phyloP scores from a whole-genome alignment of 257 asterid species.

The Solanum sitiens region DNA sequence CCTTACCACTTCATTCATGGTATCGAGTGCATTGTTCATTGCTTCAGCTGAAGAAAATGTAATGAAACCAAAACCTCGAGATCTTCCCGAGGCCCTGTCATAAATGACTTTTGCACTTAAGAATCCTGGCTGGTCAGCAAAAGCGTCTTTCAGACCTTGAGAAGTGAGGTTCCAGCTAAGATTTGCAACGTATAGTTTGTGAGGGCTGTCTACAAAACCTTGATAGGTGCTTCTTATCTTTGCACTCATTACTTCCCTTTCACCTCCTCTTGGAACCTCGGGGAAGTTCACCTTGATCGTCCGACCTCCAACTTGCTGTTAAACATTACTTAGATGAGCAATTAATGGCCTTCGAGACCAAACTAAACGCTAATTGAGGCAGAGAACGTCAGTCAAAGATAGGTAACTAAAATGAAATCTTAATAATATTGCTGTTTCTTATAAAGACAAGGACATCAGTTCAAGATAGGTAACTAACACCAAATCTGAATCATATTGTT shows the following conservation, averaged over 20 bases:
- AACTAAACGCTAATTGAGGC: background rate
- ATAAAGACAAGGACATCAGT: background rate
- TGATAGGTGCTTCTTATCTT: slow-evolving; percentile 55
- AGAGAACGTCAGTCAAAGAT: background rate
- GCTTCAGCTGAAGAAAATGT: slow-evolving; percentile 62
- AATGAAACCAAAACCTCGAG: slow-evolving; percentile 86
- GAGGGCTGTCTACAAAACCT: slow-evolving; percentile 69
- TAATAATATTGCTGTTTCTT: background rate
- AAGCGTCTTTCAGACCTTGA: slow-evolving; percentile 60
- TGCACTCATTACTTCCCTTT: slow-evolving; percentile 64
- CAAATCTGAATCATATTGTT: background rate
- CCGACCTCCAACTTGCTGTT: slow-evolving; percentile 84
- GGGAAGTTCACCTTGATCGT: slow-evolving; percentile 85
- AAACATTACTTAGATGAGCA: background rate
- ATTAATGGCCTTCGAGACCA: background rate
- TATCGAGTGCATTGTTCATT: slow-evolving; percentile 47
- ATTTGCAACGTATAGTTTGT: slow-evolving; percentile 74
- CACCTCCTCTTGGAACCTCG: slow-evolving; percentile 93
- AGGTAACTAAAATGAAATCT: background rate
- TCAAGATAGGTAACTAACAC: background rate
- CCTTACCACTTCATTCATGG: slow-evolving; percentile 81
- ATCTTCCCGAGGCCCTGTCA: slow-evolving; percentile 64
- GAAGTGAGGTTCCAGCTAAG: slow-evolving; percentile 78
- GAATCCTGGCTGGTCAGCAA: slow-evolving; percentile 61
- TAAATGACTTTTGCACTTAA: slow-evolving; percentile 73